Evolutionary conservation across 805 yeast genomes (phyloP), one percentile per base, ranked within the genome.

Genomic region (Metschnikowia arizonensis): DNA sequence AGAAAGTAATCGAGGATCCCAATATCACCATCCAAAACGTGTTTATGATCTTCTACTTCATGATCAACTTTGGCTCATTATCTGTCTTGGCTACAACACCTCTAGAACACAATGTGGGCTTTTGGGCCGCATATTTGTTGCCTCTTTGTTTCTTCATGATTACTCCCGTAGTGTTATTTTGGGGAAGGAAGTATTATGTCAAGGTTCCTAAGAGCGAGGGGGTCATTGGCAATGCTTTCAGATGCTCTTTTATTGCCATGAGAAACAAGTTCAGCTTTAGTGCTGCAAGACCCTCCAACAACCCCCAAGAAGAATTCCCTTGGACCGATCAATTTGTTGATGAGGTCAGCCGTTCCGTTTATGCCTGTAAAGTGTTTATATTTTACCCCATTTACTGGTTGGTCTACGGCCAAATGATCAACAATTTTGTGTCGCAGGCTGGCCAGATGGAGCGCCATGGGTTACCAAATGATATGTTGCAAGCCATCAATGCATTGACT

Each of bases 371-470:
- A 26, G 53, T 51, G 26, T 51, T 51, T 32, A 29, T 51, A 4
- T 51, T 50, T 23, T 51, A 36, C 36, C 55, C 55, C 8, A 42
- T 43, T 15, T 51, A 41, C 45, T 51, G 55, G 55, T 44, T 51
- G 12, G 54, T 50, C n/a, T 51, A 47, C 33, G 53, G 53, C 8
- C 55, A 51, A 35, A 51, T 51, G 54, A 31, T 45, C 28, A 50
- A 45, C 39, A 50, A 45, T 26, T 47, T 50, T 26, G 48, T 51
- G 26, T 44, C 53, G 11, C 55, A 50, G 28, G 55, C 55, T 7
- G 55, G 50, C 17, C 48, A 51, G 25, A 51, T 51, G 55, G 48
- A 51, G 39, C 42, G 47, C 14, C 50, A 50, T 34, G 55, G 55
- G 3, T 31, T 51, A 14, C 55, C 55, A 37, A 51, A 50, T 36